phyloP scores from a whole-genome alignment of 306 rosid genomes.

The Ochetophila trinervis region DNA sequence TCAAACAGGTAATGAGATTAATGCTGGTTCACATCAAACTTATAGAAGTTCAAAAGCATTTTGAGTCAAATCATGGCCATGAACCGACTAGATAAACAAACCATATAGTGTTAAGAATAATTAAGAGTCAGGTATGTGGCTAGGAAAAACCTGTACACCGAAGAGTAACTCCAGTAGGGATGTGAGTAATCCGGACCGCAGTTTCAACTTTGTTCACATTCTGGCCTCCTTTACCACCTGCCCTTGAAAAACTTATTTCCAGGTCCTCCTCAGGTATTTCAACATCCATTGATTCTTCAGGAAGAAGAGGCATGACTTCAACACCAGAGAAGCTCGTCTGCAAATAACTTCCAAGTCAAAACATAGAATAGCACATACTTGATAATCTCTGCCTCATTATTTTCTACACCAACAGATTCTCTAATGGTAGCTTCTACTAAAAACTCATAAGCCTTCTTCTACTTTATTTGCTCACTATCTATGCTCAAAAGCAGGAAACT shows the following conservation, averaged over 20 bases:
- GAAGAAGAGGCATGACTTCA: slow-evolving; percentile 96
- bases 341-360: slow-evolving; percentile 17
- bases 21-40: too few species aligned
- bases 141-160: slow-evolving; percentile 79
- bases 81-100: slow-evolving; percentile 3
- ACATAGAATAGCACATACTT: slow-evolving; percentile 9
- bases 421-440: too few species aligned
- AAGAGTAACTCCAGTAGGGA: slow-evolving; percentile 92
- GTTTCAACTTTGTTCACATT: slow-evolving; percentile 96
- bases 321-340: slow-evolving; percentile 98
- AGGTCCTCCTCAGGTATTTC: slow-evolving; percentile 96
- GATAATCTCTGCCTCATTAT: neutral
- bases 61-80: too few species aligned
- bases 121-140: slow-evolving; percentile 5
- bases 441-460: too few species aligned
- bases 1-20: too few species aligned
- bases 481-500: too few species aligned
- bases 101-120: neutral
- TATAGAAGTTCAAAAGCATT: too few species aligned
- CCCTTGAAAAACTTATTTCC: slow-evolving; percentile 83
- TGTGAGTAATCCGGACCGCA: slow-evolving; percentile 94
- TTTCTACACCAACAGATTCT: too few species aligned
- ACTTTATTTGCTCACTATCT: too few species aligned
- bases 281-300: slow-evolving; percentile 77
- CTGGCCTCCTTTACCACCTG: slow-evolving; percentile 98